Conservation (phyloP, 2,329 filamentous ascomycete species). For the Emmonsiellopsis sp. region DNA sequence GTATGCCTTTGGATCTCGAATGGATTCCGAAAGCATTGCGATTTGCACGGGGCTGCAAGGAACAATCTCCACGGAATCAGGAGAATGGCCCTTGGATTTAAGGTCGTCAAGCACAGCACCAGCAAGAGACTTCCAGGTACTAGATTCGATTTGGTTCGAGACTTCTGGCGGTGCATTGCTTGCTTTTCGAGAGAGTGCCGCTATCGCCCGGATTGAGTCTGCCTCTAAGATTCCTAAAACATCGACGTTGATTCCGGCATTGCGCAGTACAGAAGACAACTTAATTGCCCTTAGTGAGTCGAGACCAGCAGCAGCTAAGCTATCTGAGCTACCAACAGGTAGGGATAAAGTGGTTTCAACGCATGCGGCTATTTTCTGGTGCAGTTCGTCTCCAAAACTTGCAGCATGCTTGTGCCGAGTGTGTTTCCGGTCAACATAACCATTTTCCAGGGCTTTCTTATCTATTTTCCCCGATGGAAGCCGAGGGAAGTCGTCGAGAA, state of each 20-base stretch:
- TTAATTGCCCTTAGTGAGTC: conserved; percentile 58
- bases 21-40: conserved; percentile 72
- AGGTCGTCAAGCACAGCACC: conserved; percentile 33
- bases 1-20: conserved; percentile 52
- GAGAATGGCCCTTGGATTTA: conserved; percentile 21
- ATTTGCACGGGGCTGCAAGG: conserved; percentile 66
- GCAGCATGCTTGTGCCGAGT: conserved; percentile 6
- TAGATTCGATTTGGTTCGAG: conserved; percentile 8
- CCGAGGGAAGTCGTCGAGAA: conserved; percentile 58
- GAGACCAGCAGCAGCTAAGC: conserved; percentile 49
- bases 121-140: conserved; percentile 15
- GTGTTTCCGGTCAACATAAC: conserved; percentile 37
- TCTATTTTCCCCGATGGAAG: conserved; percentile 80
- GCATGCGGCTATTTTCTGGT: conserved; percentile 30
- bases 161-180: conserved; percentile 10
- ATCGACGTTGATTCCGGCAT: conserved; percentile 45
- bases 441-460: conserved; percentile 51
- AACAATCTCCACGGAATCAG: conserved; percentile 32
- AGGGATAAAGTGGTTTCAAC: conserved; percentile 36
- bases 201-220: conserved; percentile 36
- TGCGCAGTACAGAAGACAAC: conserved; percentile 56
- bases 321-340: conserved; percentile 28
- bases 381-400: conserved; percentile 17
- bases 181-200: conserved; percentile 21
- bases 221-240: conserved; percentile 55